Evolutionary conservation across 2,329 filamentous ascomycete genomes (phyloP).

Genomic region (Zymoseptoria pseudotritici): DNA sequence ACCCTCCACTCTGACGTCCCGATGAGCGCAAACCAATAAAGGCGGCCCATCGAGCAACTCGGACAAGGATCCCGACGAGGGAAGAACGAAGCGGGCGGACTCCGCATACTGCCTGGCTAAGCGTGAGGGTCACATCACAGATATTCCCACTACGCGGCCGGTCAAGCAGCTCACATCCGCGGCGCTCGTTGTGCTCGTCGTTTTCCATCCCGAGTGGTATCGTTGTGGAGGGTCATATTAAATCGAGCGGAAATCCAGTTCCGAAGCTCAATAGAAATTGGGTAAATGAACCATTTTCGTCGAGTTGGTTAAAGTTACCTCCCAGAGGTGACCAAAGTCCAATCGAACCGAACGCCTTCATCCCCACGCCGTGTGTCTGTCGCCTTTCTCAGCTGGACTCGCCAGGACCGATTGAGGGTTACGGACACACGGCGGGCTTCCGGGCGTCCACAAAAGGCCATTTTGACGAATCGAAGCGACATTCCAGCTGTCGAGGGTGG

Average conservation of each 20-base stretch:
- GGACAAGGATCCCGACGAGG: neutral
- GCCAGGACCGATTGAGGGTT: slow-evolving; percentile 8
- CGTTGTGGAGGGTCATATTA: slow-evolving; percentile 17
- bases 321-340: neutral
- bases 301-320: neutral
- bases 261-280: slow-evolving; percentile 7
- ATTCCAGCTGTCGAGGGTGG: slow-evolving; percentile 9
- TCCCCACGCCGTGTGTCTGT: slow-evolving; percentile 13
- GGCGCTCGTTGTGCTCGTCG: neutral
- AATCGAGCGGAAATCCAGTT: slow-evolving; percentile 11
- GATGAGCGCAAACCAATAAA: slow-evolving; percentile 16
- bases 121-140: neutral
- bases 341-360: slow-evolving; percentile 9
- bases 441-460: slow-evolving; percentile 11
- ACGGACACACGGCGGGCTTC: slow-evolving; percentile 20
- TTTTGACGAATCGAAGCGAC: slow-evolving; percentile 10
- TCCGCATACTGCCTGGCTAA: neutral
- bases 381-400: slow-evolving; percentile 13
- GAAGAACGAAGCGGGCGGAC: neutral
- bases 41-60: slow-evolving; percentile 13
- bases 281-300: neutral
- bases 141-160: neutral
- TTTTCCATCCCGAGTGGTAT: neutral
- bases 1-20: slow-evolving; percentile 4
- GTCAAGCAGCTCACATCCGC: neutral